Conservation (phyloP, 441 rosid species). For the Populus trichocarpa region DNA sequence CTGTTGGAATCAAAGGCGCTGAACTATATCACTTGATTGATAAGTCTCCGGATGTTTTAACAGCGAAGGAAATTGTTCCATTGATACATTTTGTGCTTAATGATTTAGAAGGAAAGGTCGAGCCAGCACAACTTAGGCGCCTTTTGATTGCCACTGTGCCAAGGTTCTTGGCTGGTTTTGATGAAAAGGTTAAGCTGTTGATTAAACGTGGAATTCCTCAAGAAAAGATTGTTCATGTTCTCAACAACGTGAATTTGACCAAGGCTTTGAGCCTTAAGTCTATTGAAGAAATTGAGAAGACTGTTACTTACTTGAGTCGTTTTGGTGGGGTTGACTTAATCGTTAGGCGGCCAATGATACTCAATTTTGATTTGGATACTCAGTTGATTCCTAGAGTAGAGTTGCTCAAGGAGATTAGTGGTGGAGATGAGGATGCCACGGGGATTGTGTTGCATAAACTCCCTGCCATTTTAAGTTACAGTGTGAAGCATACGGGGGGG, state of each 20-base stretch:
- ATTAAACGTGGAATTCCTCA: conserved; percentile 40
- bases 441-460: conserved; percentile 51
- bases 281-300: conserved; percentile 53
- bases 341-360: conserved; percentile 50
- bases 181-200: conserved; percentile 51
- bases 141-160: conserved; percentile 42
- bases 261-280: conserved; percentile 57
- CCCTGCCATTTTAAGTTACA: conserved; percentile 60
- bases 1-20: conserved; percentile 41
- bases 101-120: conserved; percentile 43
- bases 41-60: conserved; percentile 46
- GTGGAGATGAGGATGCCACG: conserved; percentile 56
- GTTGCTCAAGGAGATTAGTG: conserved; percentile 51
- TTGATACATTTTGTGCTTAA: conserved; percentile 39
- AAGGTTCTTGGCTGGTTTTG: conserved; percentile 53
- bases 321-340: conserved; percentile 59
- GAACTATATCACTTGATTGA: conserved; percentile 45
- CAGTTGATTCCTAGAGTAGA: conserved; percentile 63
- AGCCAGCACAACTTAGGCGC: conserved; percentile 50
- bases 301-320: conserved; percentile 44
- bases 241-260: conserved; percentile 50
- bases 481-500: conserved; percentile 45
- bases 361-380: conserved; percentile 53
- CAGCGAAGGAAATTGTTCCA: conserved; percentile 44
- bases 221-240: conserved; percentile 52